A percentile compares a stretch with the other conserved stretches of the same genome.
phyloP scores from a whole-genome alignment of 306 rosid genomes.

The Benincasa hispida region DNA sequence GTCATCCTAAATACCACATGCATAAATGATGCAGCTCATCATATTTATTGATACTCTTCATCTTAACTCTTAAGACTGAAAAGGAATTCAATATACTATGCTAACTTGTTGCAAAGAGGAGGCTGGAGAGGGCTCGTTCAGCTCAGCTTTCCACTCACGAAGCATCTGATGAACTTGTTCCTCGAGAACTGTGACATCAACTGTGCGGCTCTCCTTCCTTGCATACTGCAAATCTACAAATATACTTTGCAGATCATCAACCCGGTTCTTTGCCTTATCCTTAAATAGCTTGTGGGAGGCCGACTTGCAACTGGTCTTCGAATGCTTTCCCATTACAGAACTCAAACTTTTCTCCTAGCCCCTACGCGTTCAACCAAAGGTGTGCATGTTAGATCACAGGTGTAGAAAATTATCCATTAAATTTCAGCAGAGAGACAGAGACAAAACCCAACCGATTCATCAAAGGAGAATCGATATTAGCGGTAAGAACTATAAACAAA shows the following conservation, averaged over 20 bases:
- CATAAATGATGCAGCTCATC: not conserved
- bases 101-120: constrained; percentile 95
- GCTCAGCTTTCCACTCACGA: constrained; percentile 98
- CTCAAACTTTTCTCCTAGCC: constrained; percentile 15
- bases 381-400: not conserved
- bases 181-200: constrained; percentile 70
- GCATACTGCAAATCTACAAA: constrained; percentile 85
- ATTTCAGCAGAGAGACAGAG: not conserved
- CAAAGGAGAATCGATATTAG: not conserved
- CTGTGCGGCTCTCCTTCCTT: constrained; percentile 88
- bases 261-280: constrained; percentile 97
- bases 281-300: constrained; percentile 77
- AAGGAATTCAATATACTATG: constrained; percentile 11
- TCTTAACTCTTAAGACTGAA: constrained; percentile 6
- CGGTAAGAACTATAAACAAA: not conserved
- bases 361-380: constrained; percentile 25
- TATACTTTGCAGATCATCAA: constrained; percentile 82
- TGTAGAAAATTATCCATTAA: not conserved
- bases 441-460: not conserved
- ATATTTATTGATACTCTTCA: not conserved
- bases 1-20: constrained; percentile 9
- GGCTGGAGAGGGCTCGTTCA: constrained; percentile 89
- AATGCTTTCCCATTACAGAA: constrained; percentile 65
- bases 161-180: constrained; percentile 99
- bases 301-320: constrained; percentile 89